These are phyloP conservation scores for Trifolium dubium DNA, from an alignment of 306 rosid genomes.

Conservation along the genomic window DNA sequence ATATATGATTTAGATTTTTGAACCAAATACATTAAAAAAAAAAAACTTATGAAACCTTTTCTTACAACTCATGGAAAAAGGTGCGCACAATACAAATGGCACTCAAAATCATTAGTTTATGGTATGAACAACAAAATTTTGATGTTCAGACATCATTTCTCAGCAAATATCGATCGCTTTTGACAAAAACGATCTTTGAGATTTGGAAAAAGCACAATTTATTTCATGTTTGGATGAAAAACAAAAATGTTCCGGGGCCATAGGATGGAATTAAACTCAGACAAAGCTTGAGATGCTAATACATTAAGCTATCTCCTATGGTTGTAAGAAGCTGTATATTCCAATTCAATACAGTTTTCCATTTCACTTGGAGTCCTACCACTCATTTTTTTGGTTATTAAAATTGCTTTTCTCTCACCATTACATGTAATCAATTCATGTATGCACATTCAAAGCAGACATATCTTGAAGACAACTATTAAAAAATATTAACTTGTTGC, in stretches of 20 bases:
- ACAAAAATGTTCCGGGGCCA: neutral
- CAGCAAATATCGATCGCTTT: too few relatives aligned
- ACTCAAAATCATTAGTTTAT: neutral
- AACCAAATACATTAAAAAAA: too few relatives aligned
- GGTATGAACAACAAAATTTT: neutral
- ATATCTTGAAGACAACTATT: neutral
- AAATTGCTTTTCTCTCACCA: neutral
- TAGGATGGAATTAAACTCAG: neutral
- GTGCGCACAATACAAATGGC: neutral
- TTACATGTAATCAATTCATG: slow-evolving; percentile 21
- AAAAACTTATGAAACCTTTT: too few relatives aligned
- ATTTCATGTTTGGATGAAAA: neutral
- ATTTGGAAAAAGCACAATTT: neutral
- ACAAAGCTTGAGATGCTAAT: neutral
- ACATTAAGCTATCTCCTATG: neutral
- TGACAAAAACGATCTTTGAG: neutral
- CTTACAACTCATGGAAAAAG: neutral
- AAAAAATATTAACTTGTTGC: neutral
- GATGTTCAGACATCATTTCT: too few relatives aligned
- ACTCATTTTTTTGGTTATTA: neutral
- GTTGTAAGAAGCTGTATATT: neutral
- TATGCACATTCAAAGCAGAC: slow-evolving; percentile 9
- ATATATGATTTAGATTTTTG: too few relatives aligned
- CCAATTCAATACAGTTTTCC: neutral
- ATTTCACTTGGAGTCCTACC: neutral